These are phyloP conservation scores for Saccharomycopsis fibuligera DNA, from an alignment of 805 yeast genomes.

Conservation along the genomic window DNA sequence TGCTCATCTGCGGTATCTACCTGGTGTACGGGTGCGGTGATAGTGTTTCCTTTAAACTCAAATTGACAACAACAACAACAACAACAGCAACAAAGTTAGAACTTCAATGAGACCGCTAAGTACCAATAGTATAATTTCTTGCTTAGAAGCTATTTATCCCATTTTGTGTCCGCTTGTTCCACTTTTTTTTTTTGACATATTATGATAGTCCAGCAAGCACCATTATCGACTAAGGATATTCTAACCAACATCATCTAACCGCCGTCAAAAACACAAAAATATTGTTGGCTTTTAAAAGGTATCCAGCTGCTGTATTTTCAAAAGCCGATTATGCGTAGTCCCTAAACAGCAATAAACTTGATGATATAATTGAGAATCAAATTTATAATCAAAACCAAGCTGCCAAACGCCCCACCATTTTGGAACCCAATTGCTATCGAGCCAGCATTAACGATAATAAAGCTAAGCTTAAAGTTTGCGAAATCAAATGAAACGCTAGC, in stretches of 20 bases:
- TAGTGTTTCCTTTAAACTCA: no score
- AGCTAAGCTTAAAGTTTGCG: not conserved
- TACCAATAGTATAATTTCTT: no score
- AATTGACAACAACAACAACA: no score
- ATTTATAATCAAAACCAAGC: no score
- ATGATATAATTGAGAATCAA: not conserved
- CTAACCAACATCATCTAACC: constrained; percentile 8
- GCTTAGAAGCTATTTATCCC: no score
- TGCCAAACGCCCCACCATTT: no score
- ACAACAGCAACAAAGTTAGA: no score
- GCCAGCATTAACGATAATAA: not conserved
- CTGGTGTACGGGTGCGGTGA: constrained; percentile 3
- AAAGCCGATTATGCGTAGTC: constrained; percentile 10
- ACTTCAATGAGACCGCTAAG: no score
- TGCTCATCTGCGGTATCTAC: not conserved
- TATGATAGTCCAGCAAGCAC: not conserved
- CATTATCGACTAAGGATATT: constrained; percentile 9
- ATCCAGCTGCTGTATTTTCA: constrained; percentile 5
- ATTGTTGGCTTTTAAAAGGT: not conserved
- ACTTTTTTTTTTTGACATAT: no score
- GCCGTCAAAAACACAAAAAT: constrained; percentile 7
- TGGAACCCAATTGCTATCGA: constrained; percentile 1
- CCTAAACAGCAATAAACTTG: not conserved
- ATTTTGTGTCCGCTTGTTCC: no score
- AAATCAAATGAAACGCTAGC: not conserved